Conservation (phyloP, 2,329 filamentous ascomycete species). For the Ophiocordyceps sinensis region DNA sequence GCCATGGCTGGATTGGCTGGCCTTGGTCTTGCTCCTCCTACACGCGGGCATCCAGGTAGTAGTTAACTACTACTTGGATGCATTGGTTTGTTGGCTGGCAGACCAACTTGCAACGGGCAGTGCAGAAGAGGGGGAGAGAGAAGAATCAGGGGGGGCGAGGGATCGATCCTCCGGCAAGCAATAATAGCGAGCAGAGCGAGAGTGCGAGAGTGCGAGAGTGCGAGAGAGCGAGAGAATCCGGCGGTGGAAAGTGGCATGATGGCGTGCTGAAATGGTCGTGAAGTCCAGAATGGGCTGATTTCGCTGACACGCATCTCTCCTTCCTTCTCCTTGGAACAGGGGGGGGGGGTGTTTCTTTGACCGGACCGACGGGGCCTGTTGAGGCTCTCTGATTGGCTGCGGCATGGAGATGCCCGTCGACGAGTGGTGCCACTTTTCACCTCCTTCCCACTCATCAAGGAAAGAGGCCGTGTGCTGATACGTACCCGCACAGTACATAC, state of each 20-base stretch:
- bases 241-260: conserved; percentile 19
- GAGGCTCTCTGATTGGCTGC: conserved; percentile 3
- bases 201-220: neutral
- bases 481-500: too few species aligned
- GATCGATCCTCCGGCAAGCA: too few species aligned
- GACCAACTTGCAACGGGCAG: too few species aligned
- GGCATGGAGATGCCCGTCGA: neutral
- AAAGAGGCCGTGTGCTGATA: too few species aligned
- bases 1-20: too few species aligned
- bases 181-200: neutral
- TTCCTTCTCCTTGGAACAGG: neutral
- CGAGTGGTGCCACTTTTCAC: neutral
- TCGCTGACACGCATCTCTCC: conserved; percentile 5
- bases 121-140: too few species aligned
- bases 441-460: neutral
- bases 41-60: too few species aligned
- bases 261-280: conserved; percentile 14
- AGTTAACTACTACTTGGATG: too few species aligned
- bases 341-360: conserved; percentile 1
- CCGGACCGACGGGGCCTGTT: neutral
- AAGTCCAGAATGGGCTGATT: conserved; percentile 22
- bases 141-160: too few species aligned
- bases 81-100: too few species aligned
- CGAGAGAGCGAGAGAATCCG: neutral
- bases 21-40: too few species aligned